Evolutionary conservation across 306 rosid species (phyloP).

Genomic region (Bauhinia variegata): DNA sequence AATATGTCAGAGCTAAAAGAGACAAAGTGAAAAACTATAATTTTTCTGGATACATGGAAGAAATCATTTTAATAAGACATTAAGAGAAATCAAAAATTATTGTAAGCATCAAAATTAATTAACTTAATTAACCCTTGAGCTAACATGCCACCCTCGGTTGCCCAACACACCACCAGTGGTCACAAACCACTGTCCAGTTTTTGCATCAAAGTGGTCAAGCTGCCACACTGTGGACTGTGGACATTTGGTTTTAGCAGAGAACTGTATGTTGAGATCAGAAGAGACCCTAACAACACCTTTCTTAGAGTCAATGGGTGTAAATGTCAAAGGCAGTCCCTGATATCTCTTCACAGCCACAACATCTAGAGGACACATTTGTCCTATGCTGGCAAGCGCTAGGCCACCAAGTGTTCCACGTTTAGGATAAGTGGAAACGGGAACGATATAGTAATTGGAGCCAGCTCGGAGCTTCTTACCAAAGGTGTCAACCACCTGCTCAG

Average conservation of each 20-base stretch:
- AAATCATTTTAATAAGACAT: too few species aligned
- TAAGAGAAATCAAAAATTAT: too few species aligned
- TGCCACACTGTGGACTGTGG: slow-evolving; percentile 38
- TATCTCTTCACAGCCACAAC: slow-evolving; percentile 34
- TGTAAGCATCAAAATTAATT: too few species aligned
- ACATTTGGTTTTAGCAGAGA: slow-evolving; percentile 27
- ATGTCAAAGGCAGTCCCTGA: slow-evolving; percentile 29
- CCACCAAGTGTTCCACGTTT: slow-evolving; percentile 36
- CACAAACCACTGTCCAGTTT: slow-evolving; percentile 31
- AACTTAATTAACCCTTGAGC: too few species aligned
- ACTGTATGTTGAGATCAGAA: slow-evolving; percentile 42
- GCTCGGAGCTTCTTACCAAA: slow-evolving; percentile 14
- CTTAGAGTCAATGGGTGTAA: slow-evolving; percentile 24
- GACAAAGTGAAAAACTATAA: too few species aligned
- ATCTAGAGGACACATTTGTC: slow-evolving; percentile 40
- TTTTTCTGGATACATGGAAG: too few species aligned
- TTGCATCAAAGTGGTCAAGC: slow-evolving; percentile 19
- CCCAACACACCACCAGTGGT: slow-evolving; percentile 35
- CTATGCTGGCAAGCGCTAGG: slow-evolving; percentile 23
- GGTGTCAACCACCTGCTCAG: slow-evolving; percentile 41
- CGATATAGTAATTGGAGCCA: slow-evolving; percentile 29
- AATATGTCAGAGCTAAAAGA: too few species aligned
- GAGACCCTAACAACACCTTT: slow-evolving; percentile 27
- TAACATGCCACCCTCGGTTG: slow-evolving; percentile 37
- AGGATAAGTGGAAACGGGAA: slow-evolving; percentile 48